Evolutionary conservation across 2,329 filamentous ascomycete genomes (phyloP), one percentile per base, ranked within the genome.

Genomic region (Sporothrix protearum): DNA sequence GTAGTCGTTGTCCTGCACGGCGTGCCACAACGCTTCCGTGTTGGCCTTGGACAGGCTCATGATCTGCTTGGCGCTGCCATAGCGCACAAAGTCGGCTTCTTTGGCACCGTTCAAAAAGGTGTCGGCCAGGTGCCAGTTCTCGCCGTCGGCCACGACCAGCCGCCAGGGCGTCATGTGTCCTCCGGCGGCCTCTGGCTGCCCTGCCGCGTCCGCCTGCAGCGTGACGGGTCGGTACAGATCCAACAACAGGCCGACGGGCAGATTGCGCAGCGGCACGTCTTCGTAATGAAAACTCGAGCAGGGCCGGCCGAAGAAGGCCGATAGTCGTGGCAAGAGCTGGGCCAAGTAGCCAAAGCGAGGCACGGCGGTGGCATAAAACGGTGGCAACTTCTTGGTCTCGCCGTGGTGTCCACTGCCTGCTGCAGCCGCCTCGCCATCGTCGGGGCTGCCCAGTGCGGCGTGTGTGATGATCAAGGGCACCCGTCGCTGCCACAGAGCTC

Each of bases 1-100:
- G 76, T 92, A 89, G 80, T 97, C 89, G 76, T 96, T 92, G 76
- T 92, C 88, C 79, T 91, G 86, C 55, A 97, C 92, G 10, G 92
- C 87, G 75, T 90, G 87, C 93, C 94, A 97, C 45, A 97, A 84
- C 42, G 91, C 87, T 8, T 90, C 92, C 16, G 92, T 96, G 79
- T 97, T 90, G 61, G 92, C 89, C 79, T 94, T 94, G 73, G 91
- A 93, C 77, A 97, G 83, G 70, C 89, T 91, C 93, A 97, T 97
- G 77, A 97, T 94, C 73, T 92, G 91, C 79, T 95, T 94, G 19
- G 93, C 93, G 70, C 92, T 96, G 59, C 94, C 93, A 76, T 96
- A 95, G 68, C 94, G 88, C 68, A 97, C 84, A 76, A 94, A 97
- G 80, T 97, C 94, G 39, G 94, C 94, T 82, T 90, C 88, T 78